Evolutionary conservation across 23 red algal species (phyloP).

Genomic region (Pyropia haitanensis): DNA sequence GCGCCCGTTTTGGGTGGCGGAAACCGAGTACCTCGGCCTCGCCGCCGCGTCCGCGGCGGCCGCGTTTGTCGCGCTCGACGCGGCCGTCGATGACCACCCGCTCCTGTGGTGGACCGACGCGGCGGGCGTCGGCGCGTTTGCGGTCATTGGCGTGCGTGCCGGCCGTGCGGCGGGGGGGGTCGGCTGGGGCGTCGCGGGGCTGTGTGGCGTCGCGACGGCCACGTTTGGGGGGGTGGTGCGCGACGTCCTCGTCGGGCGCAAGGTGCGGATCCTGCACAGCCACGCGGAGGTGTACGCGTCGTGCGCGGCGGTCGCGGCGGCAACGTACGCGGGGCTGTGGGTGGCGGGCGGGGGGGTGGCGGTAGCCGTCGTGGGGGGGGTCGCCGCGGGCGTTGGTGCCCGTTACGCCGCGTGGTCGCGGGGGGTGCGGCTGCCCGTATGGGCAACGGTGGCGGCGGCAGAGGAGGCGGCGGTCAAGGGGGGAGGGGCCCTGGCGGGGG

Average conservation of each 20-base stretch:
- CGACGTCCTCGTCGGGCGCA: constrained; percentile 17
- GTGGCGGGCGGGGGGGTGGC: constrained; percentile 3
- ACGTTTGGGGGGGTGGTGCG: constrained; percentile 64
- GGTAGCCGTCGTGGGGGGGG: constrained; percentile 5
- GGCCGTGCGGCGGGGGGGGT: background rate
- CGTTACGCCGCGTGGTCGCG: constrained; percentile 16
- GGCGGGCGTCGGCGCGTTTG: constrained; percentile 36
- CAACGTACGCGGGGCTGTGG: constrained; percentile 12
- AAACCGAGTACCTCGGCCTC: constrained; percentile 3
- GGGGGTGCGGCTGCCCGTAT: constrained; percentile 35
- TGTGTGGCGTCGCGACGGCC: constrained; percentile 44
- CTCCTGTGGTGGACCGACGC: constrained; percentile 10
- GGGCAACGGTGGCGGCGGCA: background rate
- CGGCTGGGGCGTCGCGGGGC: background rate
- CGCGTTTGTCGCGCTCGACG: background rate
- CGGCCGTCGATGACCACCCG: too few relatives aligned
- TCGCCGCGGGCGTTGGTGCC: constrained; percentile 10
- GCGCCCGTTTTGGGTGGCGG: constrained; percentile 5
- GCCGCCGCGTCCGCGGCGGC: background rate
- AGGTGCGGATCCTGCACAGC: constrained; percentile 46
- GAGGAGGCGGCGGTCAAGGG: too few relatives aligned
- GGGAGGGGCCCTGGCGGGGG: too few relatives aligned
- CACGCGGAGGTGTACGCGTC: constrained; percentile 55
- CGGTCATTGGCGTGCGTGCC: constrained; percentile 31
- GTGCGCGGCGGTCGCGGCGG: constrained; percentile 22